Evolutionary conservation across 2,329 filamentous ascomycete species (phyloP).

Genomic region (Aspergillus nomiae): DNA sequence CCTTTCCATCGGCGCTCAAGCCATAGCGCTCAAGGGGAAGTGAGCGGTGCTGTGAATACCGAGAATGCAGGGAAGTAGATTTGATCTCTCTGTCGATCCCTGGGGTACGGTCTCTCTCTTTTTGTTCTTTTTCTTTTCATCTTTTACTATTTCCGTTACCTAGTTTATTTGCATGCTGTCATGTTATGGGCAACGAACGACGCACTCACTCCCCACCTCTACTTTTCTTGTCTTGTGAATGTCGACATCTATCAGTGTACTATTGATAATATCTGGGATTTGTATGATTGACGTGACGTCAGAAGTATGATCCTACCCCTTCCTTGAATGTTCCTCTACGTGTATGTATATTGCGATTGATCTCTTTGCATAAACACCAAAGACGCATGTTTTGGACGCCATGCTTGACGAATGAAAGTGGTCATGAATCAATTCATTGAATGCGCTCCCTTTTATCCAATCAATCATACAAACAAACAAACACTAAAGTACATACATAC

Average conservation of each 20-base stretch:
- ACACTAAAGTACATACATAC: neutral
- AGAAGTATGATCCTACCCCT: neutral
- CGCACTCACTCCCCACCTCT: neutral
- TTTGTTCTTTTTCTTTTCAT: neutral
- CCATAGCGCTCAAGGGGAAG: constrained; percentile 13
- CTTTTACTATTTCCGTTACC: neutral
- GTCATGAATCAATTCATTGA: neutral
- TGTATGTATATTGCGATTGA: neutral
- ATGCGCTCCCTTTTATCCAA: neutral
- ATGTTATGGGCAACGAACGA: neutral
- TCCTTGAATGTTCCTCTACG: neutral
- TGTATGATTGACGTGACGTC: neutral
- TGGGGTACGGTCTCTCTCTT: neutral
- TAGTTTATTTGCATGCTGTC: neutral
- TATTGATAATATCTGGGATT: neutral
- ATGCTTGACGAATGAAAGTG: neutral
- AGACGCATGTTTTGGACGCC: neutral
- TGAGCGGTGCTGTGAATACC: neutral
- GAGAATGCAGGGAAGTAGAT: neutral
- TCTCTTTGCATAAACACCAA: neutral
- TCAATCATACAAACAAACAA: neutral
- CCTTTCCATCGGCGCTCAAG: constrained; percentile 43
- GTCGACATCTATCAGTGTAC: neutral
- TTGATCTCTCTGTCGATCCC: neutral
- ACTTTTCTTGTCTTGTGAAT: neutral